Evolutionary conservation across 2,329 filamentous ascomycete genomes (phyloP), one percentile per base, ranked within the genome.

Genomic region (Triangularia setosa): DNA sequence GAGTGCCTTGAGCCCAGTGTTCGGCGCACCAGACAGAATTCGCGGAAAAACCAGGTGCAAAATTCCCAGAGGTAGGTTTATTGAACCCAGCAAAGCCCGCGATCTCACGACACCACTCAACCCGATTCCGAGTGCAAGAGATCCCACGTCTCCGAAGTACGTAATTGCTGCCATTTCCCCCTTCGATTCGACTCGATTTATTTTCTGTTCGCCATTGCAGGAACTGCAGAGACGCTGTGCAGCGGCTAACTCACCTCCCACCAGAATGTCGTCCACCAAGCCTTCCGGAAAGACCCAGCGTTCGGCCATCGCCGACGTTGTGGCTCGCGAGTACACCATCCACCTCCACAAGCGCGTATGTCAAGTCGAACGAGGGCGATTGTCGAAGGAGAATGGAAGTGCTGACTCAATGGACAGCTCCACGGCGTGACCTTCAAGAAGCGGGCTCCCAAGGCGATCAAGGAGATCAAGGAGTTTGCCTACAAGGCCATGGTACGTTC

Each of bases 271-370:
- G 79, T 79, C 83, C 76, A 86, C 64, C 61, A 70, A 71, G 83
- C 82, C 84, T 71, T 79, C 85, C 76, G 90, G 89, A 85, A 90
- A 90, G 84, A 68, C 75, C 68, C 80, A 82, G 77, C 92, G 93
- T 80, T 97, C 92, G 83, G 96, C 96, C 85, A 97, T 99, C 83
- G 90, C 92, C 83, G 94, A 99, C 84, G 96, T 99, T 80, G 94
- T 99, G 82, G 90, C 95, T 78, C 92, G 95, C 88, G 96, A 99
- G 87, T 99, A 99, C 90, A 99, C 95, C 83, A 98, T 99, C 86
- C 94, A 99, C 89, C 86, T 99, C 77, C 95, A 99, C 92, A 98
- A 97, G 91, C 91, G 94, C 84, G 92, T 96, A 93, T 81, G 90
- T 90, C 80, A 66, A 65, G 63, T 65, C 62, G 52, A 56, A 33